Evolutionary conservation across 129 eudicot species (phyloP).

Genomic region (Arctium lappa): DNA sequence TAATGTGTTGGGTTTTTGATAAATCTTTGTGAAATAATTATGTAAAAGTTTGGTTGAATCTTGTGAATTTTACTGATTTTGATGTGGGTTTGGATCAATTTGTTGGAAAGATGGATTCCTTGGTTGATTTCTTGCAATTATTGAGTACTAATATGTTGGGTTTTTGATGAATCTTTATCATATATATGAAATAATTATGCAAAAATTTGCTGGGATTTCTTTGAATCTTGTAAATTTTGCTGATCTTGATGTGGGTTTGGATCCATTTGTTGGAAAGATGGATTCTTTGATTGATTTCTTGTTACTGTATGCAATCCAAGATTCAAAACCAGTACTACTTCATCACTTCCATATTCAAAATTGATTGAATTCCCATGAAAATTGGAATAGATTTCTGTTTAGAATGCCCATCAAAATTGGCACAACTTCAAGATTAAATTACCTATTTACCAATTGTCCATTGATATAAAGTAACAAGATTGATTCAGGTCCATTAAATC

Average conservation of each 20-base stretch:
- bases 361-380: neutral
- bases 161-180: neutral
- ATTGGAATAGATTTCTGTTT: neutral
- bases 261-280: neutral
- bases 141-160: too few relatives aligned
- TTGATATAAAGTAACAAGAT: neutral
- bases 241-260: neutral
- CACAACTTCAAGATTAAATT: neutral
- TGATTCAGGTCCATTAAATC: neutral
- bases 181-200: neutral
- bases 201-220: neutral
- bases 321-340: neutral
- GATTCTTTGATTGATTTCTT: neutral
- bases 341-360: too few relatives aligned
- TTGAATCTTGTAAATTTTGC: neutral
- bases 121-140: too few relatives aligned
- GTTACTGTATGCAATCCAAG: neutral
- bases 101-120: neutral
- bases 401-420: neutral
- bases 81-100: neutral
- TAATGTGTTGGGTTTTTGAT: constrained; percentile 5
- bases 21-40: constrained; percentile 9
- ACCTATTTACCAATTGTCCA: neutral
- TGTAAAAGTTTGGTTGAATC: neutral
- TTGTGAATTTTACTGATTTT: neutral